Conservation (phyloP, 179 eudicot species). For the Amaranthus tricolor region DNA sequence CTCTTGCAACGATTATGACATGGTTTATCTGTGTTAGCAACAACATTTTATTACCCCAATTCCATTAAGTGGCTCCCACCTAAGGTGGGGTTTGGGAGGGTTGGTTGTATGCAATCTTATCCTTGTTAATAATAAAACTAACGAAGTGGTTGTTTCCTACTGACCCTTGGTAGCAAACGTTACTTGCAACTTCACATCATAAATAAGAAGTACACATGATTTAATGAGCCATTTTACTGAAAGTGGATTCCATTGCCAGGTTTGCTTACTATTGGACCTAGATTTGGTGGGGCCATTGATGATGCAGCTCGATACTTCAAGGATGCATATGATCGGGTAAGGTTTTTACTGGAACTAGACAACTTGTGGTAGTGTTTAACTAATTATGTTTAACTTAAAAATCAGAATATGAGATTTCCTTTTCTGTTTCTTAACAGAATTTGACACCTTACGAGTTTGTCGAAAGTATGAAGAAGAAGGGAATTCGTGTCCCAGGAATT, state of each 20-base stretch:
- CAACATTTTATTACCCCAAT: too few species aligned
- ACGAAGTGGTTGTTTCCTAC: too few species aligned
- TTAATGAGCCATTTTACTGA: not conserved
- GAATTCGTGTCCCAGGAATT: constrained; percentile 98
- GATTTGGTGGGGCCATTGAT: constrained; percentile 99
- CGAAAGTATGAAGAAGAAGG: constrained; percentile 97
- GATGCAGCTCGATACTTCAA: constrained; percentile 98
- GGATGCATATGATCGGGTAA: constrained; percentile 93
- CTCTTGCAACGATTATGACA: not conserved
- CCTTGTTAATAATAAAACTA: too few species aligned
- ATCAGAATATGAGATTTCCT: constrained; percentile 14
- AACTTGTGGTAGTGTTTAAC: not conserved
- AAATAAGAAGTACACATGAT: not conserved
- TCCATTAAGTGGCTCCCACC: too few species aligned
- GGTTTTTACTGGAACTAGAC: constrained; percentile 22
- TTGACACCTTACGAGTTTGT: constrained; percentile 93
- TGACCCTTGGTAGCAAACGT: too few species aligned
- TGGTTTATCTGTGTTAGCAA: not conserved
- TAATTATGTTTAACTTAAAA: not conserved
- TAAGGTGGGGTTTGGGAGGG: too few species aligned
- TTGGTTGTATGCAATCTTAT: too few species aligned
- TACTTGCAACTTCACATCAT: not conserved
- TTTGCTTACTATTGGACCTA: constrained; percentile 92
- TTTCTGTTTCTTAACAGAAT: constrained; percentile 46
- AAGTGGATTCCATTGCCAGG: constrained; percentile 40